Evolutionary conservation across 371 early-diverging fungal genomes (phyloP).

Genomic region (Rhizomucor pusillus): DNA sequence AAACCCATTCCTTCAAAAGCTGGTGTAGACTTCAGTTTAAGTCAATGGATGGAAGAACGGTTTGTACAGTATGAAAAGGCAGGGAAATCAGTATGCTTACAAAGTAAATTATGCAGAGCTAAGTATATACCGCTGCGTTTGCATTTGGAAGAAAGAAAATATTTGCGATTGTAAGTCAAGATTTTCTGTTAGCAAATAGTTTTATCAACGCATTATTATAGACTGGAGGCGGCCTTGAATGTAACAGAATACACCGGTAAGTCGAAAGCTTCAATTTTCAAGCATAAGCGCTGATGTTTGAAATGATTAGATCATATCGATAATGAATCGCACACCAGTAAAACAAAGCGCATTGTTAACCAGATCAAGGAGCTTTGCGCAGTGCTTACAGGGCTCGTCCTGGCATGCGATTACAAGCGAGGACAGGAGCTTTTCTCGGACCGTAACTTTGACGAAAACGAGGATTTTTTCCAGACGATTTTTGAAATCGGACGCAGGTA

Average conservation of each 20-base stretch:
- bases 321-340: conserved; percentile 77
- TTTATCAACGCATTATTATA: conserved; percentile 2
- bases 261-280: neutral
- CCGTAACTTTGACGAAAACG: conserved; percentile 81
- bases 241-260: conserved; percentile 73
- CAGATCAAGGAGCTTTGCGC: conserved; percentile 96
- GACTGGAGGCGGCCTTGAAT: conserved; percentile 87
- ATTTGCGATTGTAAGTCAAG: conserved; percentile 68
- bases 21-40: conserved; percentile 39
- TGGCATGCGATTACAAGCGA: conserved; percentile 77
- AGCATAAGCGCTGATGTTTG: neutral
- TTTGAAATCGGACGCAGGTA: conserved; percentile 93
- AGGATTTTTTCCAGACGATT: conserved; percentile 84
- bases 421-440: conserved; percentile 90
- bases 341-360: conserved; percentile 84
- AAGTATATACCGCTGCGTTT: conserved; percentile 93
- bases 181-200: neutral
- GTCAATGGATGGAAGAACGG: conserved; percentile 79
- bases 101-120: too few species aligned
- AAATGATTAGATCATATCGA: conserved; percentile 84
- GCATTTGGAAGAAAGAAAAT: conserved; percentile 83
- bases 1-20: conserved; percentile 17
- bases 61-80: neutral
- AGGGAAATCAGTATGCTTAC: neutral
- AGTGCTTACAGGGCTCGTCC: conserved; percentile 86